phyloP scores from a whole-genome alignment of 2,329 filamentous ascomycete species.

The Cryphonectria radicalis region DNA sequence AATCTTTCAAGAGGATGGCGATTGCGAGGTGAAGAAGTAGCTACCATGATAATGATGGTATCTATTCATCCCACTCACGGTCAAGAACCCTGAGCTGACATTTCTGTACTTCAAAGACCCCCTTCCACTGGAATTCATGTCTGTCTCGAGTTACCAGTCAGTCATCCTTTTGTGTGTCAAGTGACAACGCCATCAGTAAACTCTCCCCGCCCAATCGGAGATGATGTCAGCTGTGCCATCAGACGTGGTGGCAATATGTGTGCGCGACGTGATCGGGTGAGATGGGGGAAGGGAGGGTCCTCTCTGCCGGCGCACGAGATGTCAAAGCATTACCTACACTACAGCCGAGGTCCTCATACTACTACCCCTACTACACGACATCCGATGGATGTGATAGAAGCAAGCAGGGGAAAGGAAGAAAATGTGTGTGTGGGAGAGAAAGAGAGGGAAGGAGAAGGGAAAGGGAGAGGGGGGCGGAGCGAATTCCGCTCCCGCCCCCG shows the following conservation, averaged over 20 bases:
- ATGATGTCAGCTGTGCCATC: not conserved
- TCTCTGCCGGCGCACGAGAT: not conserved
- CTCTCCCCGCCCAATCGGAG: not conserved
- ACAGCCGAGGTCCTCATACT: not conserved
- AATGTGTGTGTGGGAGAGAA: too few species aligned
- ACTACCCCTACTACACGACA: not conserved
- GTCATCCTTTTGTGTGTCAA: not conserved
- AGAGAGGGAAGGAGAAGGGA: not conserved
- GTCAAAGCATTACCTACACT: not conserved
- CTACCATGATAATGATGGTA: not conserved
- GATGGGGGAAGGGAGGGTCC: not conserved
- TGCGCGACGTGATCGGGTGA: not conserved
- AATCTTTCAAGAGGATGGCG: too few species aligned
- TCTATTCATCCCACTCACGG: not conserved
- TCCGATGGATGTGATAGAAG: not conserved
- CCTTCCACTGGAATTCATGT: not conserved
- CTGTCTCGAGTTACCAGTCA: not conserved
- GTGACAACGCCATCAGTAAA: not conserved
- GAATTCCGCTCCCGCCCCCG: constrained; percentile 3
- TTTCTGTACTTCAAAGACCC: not conserved
- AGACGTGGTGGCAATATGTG: not conserved
- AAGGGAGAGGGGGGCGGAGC: not conserved
- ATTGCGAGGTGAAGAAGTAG: not conserved
- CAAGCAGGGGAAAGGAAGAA: not conserved
- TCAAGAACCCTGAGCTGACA: not conserved